These are phyloP conservation scores for Pneumocystis wakefieldiae DNA, from an alignment of 1,139 yeast genomes.

Conservation along the genomic window DNA sequence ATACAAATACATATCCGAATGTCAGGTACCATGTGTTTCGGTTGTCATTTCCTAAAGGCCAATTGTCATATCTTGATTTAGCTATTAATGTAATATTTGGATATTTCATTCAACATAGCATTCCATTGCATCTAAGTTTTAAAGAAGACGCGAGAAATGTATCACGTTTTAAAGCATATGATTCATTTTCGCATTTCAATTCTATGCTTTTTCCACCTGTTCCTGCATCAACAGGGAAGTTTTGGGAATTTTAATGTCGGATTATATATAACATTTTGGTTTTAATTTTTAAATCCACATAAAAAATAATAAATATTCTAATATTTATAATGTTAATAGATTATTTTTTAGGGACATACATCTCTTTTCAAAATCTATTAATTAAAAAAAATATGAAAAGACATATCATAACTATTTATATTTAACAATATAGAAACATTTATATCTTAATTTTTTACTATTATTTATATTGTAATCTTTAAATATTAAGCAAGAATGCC, in stretches of 20 bases:
- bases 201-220: not conserved
- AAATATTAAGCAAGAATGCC: no score
- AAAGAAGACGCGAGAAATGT: not conserved
- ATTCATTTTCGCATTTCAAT: not conserved
- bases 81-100: slow-evolving; percentile 1
- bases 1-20: not conserved
- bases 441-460: no score
- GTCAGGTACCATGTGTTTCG: not conserved
- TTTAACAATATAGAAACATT: no score
- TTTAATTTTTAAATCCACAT: not conserved
- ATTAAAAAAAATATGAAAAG: not conserved
- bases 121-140: not conserved
- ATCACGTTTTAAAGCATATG: not conserved
- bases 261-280: not conserved
- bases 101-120: not conserved
- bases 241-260: not conserved
- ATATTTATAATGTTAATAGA: not conserved
- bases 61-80: slow-evolving; percentile 1
- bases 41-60: not conserved
- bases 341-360: not conserved
- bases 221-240: not conserved
- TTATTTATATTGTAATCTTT: no score
- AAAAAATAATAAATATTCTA: not conserved
- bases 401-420: not conserved
- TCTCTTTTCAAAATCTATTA: not conserved